Evolutionary conservation across 225 moss, liverwort and hornwort species (phyloP).

Genomic region (Neckera pumila): DNA sequence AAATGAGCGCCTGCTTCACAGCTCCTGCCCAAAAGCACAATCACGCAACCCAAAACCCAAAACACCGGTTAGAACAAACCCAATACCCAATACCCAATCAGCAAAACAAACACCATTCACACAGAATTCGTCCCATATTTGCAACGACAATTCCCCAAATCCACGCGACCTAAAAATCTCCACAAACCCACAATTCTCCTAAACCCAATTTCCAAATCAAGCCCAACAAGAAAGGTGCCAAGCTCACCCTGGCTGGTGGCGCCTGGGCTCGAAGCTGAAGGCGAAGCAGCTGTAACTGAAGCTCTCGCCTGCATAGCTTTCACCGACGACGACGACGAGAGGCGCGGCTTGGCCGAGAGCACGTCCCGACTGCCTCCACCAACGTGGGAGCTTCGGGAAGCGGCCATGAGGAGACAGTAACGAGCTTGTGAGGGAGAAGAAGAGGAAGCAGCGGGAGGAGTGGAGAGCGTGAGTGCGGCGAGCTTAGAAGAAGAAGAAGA

Average conservation of each 20-base stretch:
- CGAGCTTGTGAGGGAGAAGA: neutral
- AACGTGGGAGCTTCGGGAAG: constrained; percentile 29
- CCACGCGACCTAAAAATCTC: neutral
- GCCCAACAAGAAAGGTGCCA: neutral
- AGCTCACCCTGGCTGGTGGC: constrained; percentile 25
- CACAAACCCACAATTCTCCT: neutral
- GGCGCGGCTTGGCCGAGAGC: constrained; percentile 12
- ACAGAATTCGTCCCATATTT: neutral
- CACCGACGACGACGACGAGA: constrained; percentile 12
- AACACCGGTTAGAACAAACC: neutral
- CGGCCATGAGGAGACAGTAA: constrained; percentile 9
- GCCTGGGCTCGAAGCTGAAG: constrained; percentile 20
- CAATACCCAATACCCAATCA: neutral
- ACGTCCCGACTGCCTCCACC: constrained; percentile 19
- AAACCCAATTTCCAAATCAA: neutral
- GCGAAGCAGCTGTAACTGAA: constrained; percentile 11
- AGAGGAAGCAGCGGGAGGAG: neutral
- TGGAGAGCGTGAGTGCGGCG: neutral
- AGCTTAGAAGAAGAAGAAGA: neutral
- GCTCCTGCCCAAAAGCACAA: constrained; percentile 18
- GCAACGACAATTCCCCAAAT: neutral
- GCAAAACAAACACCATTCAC: neutral
- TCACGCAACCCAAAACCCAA: neutral
- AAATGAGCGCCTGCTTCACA: constrained; percentile 77
- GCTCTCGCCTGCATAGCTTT: constrained; percentile 4